Conservation (phyloP, 2,329 filamentous ascomycete species). For the Calycina herbarum region DNA sequence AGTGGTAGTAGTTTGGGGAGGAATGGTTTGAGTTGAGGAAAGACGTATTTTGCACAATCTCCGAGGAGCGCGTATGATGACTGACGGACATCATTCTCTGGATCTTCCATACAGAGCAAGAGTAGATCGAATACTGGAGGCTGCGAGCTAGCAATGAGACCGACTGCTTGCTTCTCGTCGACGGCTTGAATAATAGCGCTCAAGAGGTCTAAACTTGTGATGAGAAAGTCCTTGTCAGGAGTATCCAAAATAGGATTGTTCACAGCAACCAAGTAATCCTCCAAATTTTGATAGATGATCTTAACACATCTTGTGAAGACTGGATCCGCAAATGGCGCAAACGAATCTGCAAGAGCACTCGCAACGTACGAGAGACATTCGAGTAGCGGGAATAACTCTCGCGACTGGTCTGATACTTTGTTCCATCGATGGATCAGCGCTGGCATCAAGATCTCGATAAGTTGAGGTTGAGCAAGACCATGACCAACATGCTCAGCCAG, state of each 20-base stretch:
- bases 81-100: conserved; percentile 88
- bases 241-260: conserved; percentile 68
- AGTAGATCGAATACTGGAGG: conserved; percentile 89
- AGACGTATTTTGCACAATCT: conserved; percentile 92
- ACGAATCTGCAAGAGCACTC: conserved; percentile 77
- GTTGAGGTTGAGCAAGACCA: conserved; percentile 73
- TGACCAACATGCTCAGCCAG: conserved; percentile 88
- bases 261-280: conserved; percentile 71
- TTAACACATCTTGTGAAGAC: conserved; percentile 87
- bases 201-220: conserved; percentile 90
- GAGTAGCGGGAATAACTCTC: conserved; percentile 91
- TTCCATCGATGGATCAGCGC: conserved; percentile 87
- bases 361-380: conserved; percentile 96
- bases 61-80: conserved; percentile 94
- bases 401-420: conserved; percentile 81
- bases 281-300: conserved; percentile 88
- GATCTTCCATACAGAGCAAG: conserved; percentile 88
- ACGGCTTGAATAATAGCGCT: conserved; percentile 93
- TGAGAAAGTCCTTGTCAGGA: conserved; percentile 94
- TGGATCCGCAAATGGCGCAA: conserved; percentile 80
- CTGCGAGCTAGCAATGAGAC: conserved; percentile 73
- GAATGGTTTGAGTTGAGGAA: conserved; percentile 73
- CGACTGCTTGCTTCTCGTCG: conserved; percentile 68
- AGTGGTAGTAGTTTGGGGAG: conserved; percentile 75
- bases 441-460: conserved; percentile 89